Evolutionary conservation across 2,329 filamentous ascomycete species (phyloP), one percentile per base, ranked within the genome.

Genomic region (Pestalotiopsis sp.): DNA sequence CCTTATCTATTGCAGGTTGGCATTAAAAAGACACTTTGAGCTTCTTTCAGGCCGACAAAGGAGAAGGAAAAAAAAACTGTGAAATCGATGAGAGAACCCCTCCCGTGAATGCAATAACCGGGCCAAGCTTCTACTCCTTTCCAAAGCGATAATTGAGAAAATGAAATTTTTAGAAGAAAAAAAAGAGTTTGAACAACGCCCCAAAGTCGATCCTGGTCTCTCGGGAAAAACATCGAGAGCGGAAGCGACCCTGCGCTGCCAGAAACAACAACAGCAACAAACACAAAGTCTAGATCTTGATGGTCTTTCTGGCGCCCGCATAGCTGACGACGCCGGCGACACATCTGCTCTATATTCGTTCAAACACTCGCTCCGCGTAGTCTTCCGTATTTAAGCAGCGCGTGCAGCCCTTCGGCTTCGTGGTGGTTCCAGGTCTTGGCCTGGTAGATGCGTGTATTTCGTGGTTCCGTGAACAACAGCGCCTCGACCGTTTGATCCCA

Each of bases 11-110:
- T 59, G 65, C 27, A 20, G 65, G 64, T 40, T 52, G 31, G 68
- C 65, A 69, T 67, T 67, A 69, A 73, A 71, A 74, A 70, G 72
- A 74, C 72, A 74, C 72, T 73, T 73, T 66, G 72, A 61, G 66
- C 61, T 67, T 67, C 52, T 64, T 59, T 49, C 59, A 45, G 65
- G 61, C 61, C 61, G 65, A 67, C 65, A 62, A 49, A 60, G 57
- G 57, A 62, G 60, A 45, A 40, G 17, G 11, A 66, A 36, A 36
- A 31, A 36, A 9, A 36, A 36, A 36, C 31, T 36, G 31, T 36
- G 31, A 36, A 65, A 63, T 23, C 20, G 38, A 56, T 65, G 23
- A 56, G 45, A 56, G 23, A 38, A 52, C 57, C n/a, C 20, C 64
- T 11, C 64, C 64, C 23, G 13, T 40, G 17, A 40, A 56, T 20